phyloP scores from a whole-genome alignment of 495 filamentous ascomycete genomes.

The Daldinia grandis region DNA sequence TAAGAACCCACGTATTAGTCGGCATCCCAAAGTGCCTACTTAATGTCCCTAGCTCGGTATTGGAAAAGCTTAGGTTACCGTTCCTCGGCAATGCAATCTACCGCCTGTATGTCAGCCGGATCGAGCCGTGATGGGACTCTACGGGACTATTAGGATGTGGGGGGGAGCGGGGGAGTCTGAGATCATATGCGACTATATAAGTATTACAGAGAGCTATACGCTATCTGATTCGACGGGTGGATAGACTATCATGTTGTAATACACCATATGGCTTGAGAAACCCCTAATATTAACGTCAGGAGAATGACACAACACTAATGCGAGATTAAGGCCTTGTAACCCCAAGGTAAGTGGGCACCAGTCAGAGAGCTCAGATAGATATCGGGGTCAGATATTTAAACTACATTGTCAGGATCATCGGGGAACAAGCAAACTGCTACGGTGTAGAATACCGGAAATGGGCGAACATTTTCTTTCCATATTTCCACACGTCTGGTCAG shows the following conservation, averaged over 20 bases:
- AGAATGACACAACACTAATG: background rate
- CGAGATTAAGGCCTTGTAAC: background rate
- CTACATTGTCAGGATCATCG: background rate
- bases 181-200: conserved; percentile 1
- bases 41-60: background rate
- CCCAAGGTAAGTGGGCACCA: conserved; percentile 14
- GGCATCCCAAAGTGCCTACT: background rate
- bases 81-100: conserved; percentile 22
- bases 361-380: conserved; percentile 3
- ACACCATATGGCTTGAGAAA: conserved; percentile 6
- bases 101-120: conserved; percentile 8
- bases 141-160: conserved; percentile 11
- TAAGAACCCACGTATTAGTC: background rate
- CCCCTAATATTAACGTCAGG: background rate
- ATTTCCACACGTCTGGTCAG: too few species aligned
- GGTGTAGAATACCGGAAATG: background rate
- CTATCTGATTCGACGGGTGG: conserved; percentile 4
- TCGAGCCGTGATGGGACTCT: conserved; percentile 17
- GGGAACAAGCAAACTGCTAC: background rate
- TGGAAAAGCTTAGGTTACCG: background rate
- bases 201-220: background rate
- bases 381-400: background rate
- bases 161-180: conserved; percentile 20
- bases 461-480: too few species aligned
- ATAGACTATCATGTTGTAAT: background rate